A percentile compares a stretch with the other conserved stretches of the same genome.
These are phyloP conservation scores for Phytophthora megakarya DNA, from an alignment of 352 stramenopile species.

Conservation along the genomic window DNA sequence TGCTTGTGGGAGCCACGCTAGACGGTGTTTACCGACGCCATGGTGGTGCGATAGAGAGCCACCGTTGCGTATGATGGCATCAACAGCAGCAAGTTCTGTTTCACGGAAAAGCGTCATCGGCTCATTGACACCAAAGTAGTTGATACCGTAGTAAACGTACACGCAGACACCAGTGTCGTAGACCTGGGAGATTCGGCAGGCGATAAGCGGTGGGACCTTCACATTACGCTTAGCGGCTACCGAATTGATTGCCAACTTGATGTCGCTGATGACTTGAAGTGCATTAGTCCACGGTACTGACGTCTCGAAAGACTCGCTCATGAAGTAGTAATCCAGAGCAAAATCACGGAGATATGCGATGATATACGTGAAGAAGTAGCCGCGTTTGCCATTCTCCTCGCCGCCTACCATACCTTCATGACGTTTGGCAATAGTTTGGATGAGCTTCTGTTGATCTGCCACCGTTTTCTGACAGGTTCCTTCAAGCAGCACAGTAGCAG, in stretches of 20 bases:
- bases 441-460: slow-evolving; percentile 50
- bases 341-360: slow-evolving; percentile 96
- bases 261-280: slow-evolving; percentile 55
- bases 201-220: slow-evolving; percentile 86
- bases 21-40: slow-evolving; percentile 93
- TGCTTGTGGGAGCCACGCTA: slow-evolving; percentile 84
- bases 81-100: slow-evolving; percentile 71
- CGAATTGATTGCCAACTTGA: slow-evolving; percentile 58
- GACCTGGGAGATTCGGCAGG: slow-evolving; percentile 93
- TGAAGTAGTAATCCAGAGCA: slow-evolving; percentile 91
- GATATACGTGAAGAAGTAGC: slow-evolving; percentile 95
- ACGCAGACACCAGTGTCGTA: slow-evolving; percentile 95
- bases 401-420: slow-evolving; percentile 87
- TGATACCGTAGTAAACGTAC: slow-evolving; percentile 98
- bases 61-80: slow-evolving; percentile 91
- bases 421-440: slow-evolving; percentile 69
- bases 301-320: slow-evolving; percentile 93
- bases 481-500: slow-evolving; percentile 89
- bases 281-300: slow-evolving; percentile 79
- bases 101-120: slow-evolving; percentile 82
- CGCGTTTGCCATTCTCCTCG: slow-evolving; percentile 85
- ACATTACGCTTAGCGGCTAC: slow-evolving; percentile 51
- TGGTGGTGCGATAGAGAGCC: slow-evolving; percentile 96
- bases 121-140: slow-evolving; percentile 85
- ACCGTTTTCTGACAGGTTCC: slow-evolving; percentile 60